These are phyloP conservation scores for Coprinellus micaceus DNA, from an alignment of 768 basidiomycete genomes.

Conservation along the genomic window DNA sequence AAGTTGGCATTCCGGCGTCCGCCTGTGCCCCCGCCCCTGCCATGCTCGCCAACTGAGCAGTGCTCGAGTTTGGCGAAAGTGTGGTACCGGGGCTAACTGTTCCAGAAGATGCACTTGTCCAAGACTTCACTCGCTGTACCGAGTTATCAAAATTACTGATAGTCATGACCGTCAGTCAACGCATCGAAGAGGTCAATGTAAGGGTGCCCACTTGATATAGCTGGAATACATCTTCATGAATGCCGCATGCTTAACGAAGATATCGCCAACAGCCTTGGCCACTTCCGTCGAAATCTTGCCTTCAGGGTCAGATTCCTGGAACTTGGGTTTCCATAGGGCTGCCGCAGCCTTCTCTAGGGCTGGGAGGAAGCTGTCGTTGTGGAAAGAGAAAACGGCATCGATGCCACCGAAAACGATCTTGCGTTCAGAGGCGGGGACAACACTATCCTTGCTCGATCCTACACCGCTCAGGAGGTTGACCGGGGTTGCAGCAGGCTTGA, in stretches of 20 bases:
- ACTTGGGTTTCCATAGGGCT: constrained; percentile 53
- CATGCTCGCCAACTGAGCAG: constrained; percentile 57
- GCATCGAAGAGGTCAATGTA: not conserved
- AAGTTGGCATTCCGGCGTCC: constrained; percentile 47
- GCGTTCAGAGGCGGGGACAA: constrained; percentile 82
- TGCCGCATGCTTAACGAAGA: constrained; percentile 90
- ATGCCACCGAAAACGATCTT: constrained; percentile 90
- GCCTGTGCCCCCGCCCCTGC: constrained; percentile 43
- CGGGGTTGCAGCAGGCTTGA: constrained; percentile 73
- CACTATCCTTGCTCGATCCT: constrained; percentile 73
- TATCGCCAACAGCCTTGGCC: constrained; percentile 78
- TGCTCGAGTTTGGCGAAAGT: constrained; percentile 58
- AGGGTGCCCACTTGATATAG: constrained; percentile 86
- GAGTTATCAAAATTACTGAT: constrained; percentile 91
- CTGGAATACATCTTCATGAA: constrained; percentile 99
- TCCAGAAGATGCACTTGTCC: constrained; percentile 54
- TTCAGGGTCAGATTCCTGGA: constrained; percentile 57
- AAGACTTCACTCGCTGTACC: constrained; percentile 80
- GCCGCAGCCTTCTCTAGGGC: constrained; percentile 77
- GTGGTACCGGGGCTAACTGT: constrained; percentile 38
- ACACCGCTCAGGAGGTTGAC: constrained; percentile 70
- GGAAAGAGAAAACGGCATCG: constrained; percentile 88
- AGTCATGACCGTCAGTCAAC: constrained; percentile 11
- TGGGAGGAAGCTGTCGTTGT: constrained; percentile 89
- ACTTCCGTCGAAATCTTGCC: constrained; percentile 72